Percentiles rank a stretch among this genome's conserved stretches.
Conservation (phyloP, 2,329 filamentous ascomycete genomes). For the Ceratocystis eucalypticola region DNA sequence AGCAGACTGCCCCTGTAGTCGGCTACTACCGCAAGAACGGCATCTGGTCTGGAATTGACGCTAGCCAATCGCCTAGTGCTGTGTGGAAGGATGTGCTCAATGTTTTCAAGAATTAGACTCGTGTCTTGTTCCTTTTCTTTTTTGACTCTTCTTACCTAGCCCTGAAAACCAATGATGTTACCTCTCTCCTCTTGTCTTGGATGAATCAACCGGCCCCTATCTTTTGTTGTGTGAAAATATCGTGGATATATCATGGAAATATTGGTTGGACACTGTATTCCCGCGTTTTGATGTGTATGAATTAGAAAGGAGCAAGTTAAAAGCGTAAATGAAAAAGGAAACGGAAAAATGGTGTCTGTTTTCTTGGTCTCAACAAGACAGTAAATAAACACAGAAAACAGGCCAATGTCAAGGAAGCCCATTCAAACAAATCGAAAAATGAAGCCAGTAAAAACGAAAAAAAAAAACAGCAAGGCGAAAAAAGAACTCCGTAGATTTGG, state of each 20-base stretch:
- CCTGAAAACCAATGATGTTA: slow-evolving; percentile 2
- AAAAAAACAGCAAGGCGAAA: background rate
- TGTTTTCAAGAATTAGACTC: slow-evolving; percentile 49
- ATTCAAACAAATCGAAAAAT: too few relatives aligned
- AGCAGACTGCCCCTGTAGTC: slow-evolving; percentile 84
- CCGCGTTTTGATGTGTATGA: background rate
- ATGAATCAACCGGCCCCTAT: background rate
- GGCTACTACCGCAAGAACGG: slow-evolving; percentile 94
- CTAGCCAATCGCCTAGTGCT: slow-evolving; percentile 85
- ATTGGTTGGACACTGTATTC: background rate
- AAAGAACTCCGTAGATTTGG: slow-evolving; percentile 5
- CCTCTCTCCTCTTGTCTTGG: background rate
- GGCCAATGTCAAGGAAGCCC: background rate
- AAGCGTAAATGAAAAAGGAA: background rate
- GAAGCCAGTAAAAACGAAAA: background rate
- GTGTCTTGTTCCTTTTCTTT: slow-evolving; percentile 8
- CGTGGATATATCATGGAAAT: background rate
- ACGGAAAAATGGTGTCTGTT: background rate
- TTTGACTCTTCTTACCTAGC: slow-evolving; percentile 7
- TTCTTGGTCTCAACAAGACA: background rate
- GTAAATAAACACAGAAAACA: background rate
- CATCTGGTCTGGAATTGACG: slow-evolving; percentile 93
- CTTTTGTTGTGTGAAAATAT: background rate
- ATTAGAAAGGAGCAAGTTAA: background rate
- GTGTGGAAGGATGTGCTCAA: slow-evolving; percentile 89